These are phyloP conservation scores for Zasmidium citrigriseum DNA, from an alignment of 2,329 filamentous ascomycete genomes.

Conservation along the genomic window DNA sequence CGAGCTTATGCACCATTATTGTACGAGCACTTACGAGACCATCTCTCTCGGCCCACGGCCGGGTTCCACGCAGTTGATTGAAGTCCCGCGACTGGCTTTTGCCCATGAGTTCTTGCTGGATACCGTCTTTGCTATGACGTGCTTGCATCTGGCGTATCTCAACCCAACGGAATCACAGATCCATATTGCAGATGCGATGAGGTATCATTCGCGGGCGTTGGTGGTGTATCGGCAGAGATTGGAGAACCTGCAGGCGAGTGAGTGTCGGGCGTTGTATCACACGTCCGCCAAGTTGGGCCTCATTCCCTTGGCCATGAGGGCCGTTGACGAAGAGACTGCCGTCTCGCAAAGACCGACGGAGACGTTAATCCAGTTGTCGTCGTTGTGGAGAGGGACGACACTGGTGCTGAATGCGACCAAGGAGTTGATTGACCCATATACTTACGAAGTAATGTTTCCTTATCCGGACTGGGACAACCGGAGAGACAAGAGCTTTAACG, in stretches of 20 bases:
- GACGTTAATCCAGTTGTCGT: slow-evolving; percentile 15
- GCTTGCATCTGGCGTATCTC: slow-evolving; percentile 22
- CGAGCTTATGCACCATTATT: slow-evolving; percentile 27
- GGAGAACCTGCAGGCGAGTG: slow-evolving; percentile 12
- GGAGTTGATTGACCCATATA: slow-evolving; percentile 13
- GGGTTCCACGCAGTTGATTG: slow-evolving; percentile 5
- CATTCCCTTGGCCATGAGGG: slow-evolving; percentile 18
- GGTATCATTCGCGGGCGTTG: slow-evolving; percentile 21
- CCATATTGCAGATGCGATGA: slow-evolving; percentile 17
- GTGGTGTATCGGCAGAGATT: slow-evolving; percentile 17
- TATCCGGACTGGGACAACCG: slow-evolving; percentile 12
- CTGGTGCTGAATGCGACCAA: slow-evolving; percentile 16
- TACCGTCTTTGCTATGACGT: slow-evolving; percentile 25
- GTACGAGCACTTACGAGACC: slow-evolving; percentile 19
- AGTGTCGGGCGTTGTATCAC: slow-evolving; percentile 20
- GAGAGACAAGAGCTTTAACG: not conserved
- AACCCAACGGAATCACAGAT: slow-evolving; percentile 13
- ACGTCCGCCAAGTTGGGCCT: slow-evolving; percentile 21
- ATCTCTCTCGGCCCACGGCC: not conserved
- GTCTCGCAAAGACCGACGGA: slow-evolving; percentile 12
- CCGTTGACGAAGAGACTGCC: slow-evolving; percentile 13
- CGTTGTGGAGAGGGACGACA: slow-evolving; percentile 22
- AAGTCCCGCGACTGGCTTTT: slow-evolving; percentile 22
- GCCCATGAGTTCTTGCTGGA: slow-evolving; percentile 23
- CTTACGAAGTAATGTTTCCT: slow-evolving; percentile 18